Base-by-base conservation (phyloP, 805 yeast genomes). In the Candida hispaniensis region DNA sequence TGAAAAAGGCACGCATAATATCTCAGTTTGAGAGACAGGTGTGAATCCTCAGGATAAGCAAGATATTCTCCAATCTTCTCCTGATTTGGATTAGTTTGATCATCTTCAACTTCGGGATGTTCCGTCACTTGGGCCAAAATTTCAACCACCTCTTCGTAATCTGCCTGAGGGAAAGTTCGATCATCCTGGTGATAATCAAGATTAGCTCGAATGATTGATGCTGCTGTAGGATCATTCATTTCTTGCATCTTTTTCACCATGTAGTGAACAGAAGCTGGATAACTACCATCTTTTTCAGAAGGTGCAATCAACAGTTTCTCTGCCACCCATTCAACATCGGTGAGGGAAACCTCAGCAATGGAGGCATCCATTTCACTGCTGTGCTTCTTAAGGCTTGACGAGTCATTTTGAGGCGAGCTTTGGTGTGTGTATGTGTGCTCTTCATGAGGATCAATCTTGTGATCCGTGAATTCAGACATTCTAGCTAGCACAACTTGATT, bases 1-100 rank as follows among this genome's bases (percentile, higher is more conserved):
- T 40, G 33, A 27, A 54, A 56, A 26, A 68, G 47, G 18, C 60
- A 63, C 4, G 72, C 72, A 39, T 66, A 64, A 18, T 61, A 48
- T 40, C 36, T 27, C 36, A 32, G 23, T 3, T 13, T 15, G 5
- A 32, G 36, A 5, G 36, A 32, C 22, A 18, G 13, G 6, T 32
- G 28, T 5, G 36, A 28, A 14, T 23, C 28, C 23, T 23, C 17
- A 6, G 17, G 18, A 7, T 32, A 27, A 9, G 23, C 36, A 3
- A 28, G 28, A 18, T 32, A 32, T 8, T 32, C 36, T 2, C 36
- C 36, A 6, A 32, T 18, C 23, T 13, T 14, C 5, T 32, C 36
- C 18, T 32, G 28, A n/a, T n/a, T n/a, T n/a, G n/a, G n/a, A n/a
- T n/a, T n/a, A n/a, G n/a, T n/a, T n/a, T n/a, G n/a, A n/a, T 32